Percentiles rank a stretch among this genome's conserved stretches.
phyloP scores from a whole-genome alignment of 176 grass and related monocot species.

The Eleusine coracana region DNA sequence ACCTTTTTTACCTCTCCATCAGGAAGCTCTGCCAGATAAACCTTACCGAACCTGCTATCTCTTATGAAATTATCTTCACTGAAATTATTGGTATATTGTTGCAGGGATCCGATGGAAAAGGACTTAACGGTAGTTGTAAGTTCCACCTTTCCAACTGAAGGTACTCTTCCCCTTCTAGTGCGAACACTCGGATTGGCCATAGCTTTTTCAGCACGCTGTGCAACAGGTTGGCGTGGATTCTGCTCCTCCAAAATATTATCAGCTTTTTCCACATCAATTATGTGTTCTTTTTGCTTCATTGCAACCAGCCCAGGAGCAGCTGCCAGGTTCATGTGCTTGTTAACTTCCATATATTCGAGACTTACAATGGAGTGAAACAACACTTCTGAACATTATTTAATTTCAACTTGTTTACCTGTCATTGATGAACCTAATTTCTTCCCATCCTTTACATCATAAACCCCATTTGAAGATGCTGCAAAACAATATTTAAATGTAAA shows the following conservation, averaged over 20 bases:
- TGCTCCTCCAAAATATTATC: slow-evolving; percentile 53
- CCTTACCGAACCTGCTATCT: slow-evolving; percentile 75
- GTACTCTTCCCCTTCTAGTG: slow-evolving; percentile 48
- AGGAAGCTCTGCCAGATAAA: slow-evolving; percentile 89
- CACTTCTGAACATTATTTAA: not conserved
- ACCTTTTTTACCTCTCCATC: slow-evolving; percentile 74
- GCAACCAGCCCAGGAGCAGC: slow-evolving; percentile 39
- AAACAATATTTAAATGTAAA: slow-evolving; percentile 36
- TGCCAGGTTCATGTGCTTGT: slow-evolving; percentile 32
- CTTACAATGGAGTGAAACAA: slow-evolving; percentile 8
- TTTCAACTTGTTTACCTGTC: slow-evolving; percentile 47
- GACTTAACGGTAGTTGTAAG: slow-evolving; percentile 69
- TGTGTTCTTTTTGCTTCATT: slow-evolving; percentile 59
- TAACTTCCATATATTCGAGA: slow-evolving; percentile 22
- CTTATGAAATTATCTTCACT: slow-evolving; percentile 85
- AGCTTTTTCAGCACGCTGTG: slow-evolving; percentile 41
- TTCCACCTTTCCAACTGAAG: slow-evolving; percentile 53
- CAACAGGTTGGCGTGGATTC: slow-evolving; percentile 43
- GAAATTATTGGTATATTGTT: slow-evolving; percentile 92
- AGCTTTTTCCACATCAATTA: slow-evolving; percentile 67
- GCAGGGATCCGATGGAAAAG: slow-evolving; percentile 77
- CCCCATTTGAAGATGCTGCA: slow-evolving; percentile 39
- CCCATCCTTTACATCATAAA: slow-evolving; percentile 44
- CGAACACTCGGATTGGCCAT: slow-evolving; percentile 51
- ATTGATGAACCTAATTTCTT: slow-evolving; percentile 28